Evolutionary conservation across 1,284 basidiomycete genomes (phyloP).

Genomic region (Marasmius oreades): DNA sequence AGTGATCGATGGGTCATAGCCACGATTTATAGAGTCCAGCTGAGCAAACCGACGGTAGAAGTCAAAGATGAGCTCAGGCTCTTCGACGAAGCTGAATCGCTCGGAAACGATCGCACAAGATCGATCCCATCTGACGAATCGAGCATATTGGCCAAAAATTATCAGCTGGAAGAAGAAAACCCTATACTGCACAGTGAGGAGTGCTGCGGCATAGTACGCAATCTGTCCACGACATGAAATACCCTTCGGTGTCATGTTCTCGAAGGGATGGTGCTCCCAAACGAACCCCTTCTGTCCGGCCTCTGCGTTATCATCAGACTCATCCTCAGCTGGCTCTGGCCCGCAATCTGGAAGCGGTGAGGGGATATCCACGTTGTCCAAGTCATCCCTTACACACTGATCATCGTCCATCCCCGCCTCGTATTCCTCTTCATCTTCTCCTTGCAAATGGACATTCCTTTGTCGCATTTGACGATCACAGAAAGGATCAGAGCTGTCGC

Average conservation of each 20-base stretch:
- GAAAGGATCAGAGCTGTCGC: not conserved
- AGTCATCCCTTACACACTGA: not conserved
- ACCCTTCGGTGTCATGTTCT: not conserved
- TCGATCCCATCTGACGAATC: not conserved
- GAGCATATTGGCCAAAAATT: not conserved
- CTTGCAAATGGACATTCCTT: not conserved
- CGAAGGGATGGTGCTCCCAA: no score
- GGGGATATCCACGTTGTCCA: not conserved
- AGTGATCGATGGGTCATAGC: not conserved
- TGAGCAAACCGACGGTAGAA: not conserved
- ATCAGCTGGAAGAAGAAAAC: not conserved
- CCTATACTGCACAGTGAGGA: not conserved
- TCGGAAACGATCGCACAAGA: not conserved
- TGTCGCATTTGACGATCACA: not conserved
- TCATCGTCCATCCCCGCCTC: not conserved
- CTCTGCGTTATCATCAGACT: no score
- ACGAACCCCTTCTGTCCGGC: no score
- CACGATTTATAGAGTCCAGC: not conserved
- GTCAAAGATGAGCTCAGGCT: not conserved
- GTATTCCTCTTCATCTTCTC: not conserved
- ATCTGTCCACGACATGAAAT: constrained; percentile 2
- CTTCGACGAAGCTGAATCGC: not conserved
- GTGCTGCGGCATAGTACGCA: not conserved
- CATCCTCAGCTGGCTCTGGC: no score
- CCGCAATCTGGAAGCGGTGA: not conserved